Percentiles rank a stretch among this genome's conserved stretches.
Conservation (phyloP, 2,329 filamentous ascomycete genomes). For the Didymella sp. region DNA sequence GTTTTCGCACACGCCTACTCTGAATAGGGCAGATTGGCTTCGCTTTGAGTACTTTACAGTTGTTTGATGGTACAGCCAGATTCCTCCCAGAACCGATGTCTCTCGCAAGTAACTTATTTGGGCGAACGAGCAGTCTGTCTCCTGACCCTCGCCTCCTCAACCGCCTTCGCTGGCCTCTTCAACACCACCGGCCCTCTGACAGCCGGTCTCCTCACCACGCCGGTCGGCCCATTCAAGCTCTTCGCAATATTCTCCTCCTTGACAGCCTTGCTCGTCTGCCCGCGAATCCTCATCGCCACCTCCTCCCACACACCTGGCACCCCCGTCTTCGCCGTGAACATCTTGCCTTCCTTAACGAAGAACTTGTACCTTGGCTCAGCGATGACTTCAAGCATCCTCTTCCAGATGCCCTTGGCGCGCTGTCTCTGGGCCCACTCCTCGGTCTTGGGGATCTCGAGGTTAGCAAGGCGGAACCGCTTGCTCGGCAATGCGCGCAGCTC, state of each 20-base stretch:
- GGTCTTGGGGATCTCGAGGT: constrained; percentile 41
- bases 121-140: constrained; percentile 43
- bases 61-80: no score
- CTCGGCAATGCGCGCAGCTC: constrained; percentile 45
- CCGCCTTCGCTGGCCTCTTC: constrained; percentile 7
- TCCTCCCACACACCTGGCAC: constrained; percentile 48
- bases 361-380: constrained; percentile 45
- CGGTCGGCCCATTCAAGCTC: background rate
- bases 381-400: constrained; percentile 31
- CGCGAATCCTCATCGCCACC: constrained; percentile 38
- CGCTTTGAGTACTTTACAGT: no score
- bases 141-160: constrained; percentile 26
- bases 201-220: constrained; percentile 7
- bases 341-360: constrained; percentile 45
- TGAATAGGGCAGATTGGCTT: no score
- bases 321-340: constrained; percentile 40
- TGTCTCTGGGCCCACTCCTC: constrained; percentile 30
- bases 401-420: constrained; percentile 27
- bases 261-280: constrained; percentile 28
- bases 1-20: no score
- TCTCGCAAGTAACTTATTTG: no score
- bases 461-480: constrained; percentile 39
- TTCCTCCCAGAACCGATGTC: no score
- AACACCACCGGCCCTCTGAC: constrained; percentile 8
- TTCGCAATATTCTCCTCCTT: constrained; percentile 1